Evolutionary conservation across 2,329 filamentous ascomycete genomes (phyloP), one percentile per base, ranked within the genome.

Genomic region (Albifimbria verrucaria): DNA sequence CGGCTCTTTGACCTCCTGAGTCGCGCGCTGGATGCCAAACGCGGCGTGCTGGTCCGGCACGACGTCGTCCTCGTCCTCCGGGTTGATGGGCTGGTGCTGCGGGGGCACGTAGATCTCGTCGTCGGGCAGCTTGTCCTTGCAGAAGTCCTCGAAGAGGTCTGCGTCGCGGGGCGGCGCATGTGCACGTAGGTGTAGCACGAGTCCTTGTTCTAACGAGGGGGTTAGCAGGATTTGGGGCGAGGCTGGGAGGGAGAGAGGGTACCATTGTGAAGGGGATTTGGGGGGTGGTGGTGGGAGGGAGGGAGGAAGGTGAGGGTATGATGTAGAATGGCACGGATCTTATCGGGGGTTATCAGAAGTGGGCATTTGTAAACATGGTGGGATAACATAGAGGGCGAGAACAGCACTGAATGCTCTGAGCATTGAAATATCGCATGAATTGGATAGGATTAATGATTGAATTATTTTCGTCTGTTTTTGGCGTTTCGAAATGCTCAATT

Each of bases 21-120:
- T 92, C 10, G 90, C 90, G 60, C 88, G 82, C 69, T 90, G 85
- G 62, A 95, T 94, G 39, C 90, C 90, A 68, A 94, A 94, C 0
- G 90, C 90, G 12, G 90, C 90, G 66, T 94, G 90, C 72, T 94
- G 90, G 69, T 94, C 89, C 1, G 90, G 90, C 4, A 94, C 90
- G 4, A 94, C 88, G 65, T 94, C 90, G 65, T 94, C 90, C 72
- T 94, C 89, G 68, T 94, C 90, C 70, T 94, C 90, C 0, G 90
- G 90, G 67, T 94, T 93, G 65, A 92, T 79, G 41, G 90, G 90
- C 68, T 91, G 89, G 66, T 92, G 84, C 57, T 90, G 83, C 7
- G 85, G 84, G 28, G 88, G 84, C n/a, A 95, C 88, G 69, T 89
- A 89, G 66, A 94, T 89, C 52, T 92, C 88, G 72, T 94, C 90